These are phyloP conservation scores for Podospora didyma DNA, from an alignment of 495 filamentous ascomycete genomes.

Conservation along the genomic window DNA sequence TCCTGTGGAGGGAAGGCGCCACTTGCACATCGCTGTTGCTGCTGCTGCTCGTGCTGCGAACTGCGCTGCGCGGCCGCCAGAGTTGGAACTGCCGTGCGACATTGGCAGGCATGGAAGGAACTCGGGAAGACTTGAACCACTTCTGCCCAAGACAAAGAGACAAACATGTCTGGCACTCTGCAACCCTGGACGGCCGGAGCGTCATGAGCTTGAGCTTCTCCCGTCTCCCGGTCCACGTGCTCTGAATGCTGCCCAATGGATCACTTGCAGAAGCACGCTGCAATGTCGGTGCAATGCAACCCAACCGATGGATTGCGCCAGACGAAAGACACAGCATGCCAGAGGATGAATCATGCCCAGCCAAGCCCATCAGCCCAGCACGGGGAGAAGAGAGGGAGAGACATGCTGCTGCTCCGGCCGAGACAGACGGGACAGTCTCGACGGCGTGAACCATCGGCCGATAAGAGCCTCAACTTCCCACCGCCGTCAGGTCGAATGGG, in stretches of 20 bases:
- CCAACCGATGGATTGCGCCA: constrained; percentile 3
- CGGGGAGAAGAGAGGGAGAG: too few species aligned
- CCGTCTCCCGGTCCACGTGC: constrained; percentile 2
- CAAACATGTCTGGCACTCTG: neutral
- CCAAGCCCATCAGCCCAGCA: neutral
- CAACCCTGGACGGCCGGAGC: neutral
- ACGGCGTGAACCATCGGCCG: neutral
- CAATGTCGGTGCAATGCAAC: constrained; percentile 15
- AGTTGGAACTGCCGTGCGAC: too few species aligned
- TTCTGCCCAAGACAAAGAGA: neutral
- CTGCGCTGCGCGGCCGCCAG: too few species aligned
- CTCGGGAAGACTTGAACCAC: neutral
- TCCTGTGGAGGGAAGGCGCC: too few species aligned
- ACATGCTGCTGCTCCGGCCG: neutral
- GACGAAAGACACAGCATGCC: neutral
- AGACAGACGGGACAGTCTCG: neutral
- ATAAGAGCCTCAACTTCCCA: neutral
- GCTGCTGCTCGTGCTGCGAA: too few species aligned
- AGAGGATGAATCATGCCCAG: neutral
- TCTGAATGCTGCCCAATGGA: constrained; percentile 2
- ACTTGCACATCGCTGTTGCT: too few species aligned
- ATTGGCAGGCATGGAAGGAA: too few species aligned
- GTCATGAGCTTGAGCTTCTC: neutral
- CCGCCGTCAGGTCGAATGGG: too few species aligned
- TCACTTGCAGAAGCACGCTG: constrained; percentile 14